These are phyloP conservation scores for Leccinum disarticulatum DNA, from an alignment of 768 basidiomycete species.

Conservation along the genomic window DNA sequence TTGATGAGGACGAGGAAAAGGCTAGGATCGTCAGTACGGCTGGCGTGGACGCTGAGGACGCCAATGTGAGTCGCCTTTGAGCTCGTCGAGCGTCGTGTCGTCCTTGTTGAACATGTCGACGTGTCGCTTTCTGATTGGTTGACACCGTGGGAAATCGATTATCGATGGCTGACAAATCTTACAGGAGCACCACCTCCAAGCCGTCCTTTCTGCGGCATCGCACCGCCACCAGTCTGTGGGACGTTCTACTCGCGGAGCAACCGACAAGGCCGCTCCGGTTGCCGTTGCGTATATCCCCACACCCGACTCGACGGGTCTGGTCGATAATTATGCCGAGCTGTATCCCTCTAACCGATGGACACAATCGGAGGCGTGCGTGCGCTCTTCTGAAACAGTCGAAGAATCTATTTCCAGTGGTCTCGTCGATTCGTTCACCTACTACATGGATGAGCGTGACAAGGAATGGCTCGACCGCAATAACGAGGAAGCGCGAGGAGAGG, in stretches of 20 bases:
- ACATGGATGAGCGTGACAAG: slow-evolving; percentile 94
- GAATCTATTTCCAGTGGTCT: slow-evolving; percentile 63
- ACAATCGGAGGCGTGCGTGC: slow-evolving; percentile 76
- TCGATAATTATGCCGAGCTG: slow-evolving; percentile 73
- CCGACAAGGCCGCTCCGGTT: slow-evolving; percentile 34
- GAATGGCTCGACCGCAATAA: slow-evolving; percentile 95
- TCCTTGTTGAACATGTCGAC: slow-evolving; percentile 41
- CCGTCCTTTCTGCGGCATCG: slow-evolving; percentile 55
- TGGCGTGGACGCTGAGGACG: slow-evolving; percentile 91
- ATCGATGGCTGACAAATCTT: slow-evolving; percentile 55
- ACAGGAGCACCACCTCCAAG: slow-evolving; percentile 59
- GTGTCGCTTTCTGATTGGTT: slow-evolving; percentile 52
- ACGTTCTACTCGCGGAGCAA: slow-evolving; percentile 37
- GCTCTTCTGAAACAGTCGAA: slow-evolving; percentile 84
- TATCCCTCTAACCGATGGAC: slow-evolving; percentile 71
- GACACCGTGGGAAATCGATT: slow-evolving; percentile 41
- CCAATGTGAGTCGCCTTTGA: slow-evolving; percentile 70
- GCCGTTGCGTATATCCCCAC: slow-evolving; percentile 85
- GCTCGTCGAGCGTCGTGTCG: slow-evolving; percentile 36
- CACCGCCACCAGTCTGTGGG: slow-evolving; percentile 43
- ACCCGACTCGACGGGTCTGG: slow-evolving; percentile 82
- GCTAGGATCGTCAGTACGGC: slow-evolving; percentile 77
- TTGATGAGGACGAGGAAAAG: slow-evolving; percentile 87
- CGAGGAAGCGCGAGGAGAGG: slow-evolving; percentile 80
- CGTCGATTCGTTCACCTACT: slow-evolving; percentile 79